phyloP scores from a whole-genome alignment of 1,284 basidiomycete genomes.

The Xerocomus tenax region DNA sequence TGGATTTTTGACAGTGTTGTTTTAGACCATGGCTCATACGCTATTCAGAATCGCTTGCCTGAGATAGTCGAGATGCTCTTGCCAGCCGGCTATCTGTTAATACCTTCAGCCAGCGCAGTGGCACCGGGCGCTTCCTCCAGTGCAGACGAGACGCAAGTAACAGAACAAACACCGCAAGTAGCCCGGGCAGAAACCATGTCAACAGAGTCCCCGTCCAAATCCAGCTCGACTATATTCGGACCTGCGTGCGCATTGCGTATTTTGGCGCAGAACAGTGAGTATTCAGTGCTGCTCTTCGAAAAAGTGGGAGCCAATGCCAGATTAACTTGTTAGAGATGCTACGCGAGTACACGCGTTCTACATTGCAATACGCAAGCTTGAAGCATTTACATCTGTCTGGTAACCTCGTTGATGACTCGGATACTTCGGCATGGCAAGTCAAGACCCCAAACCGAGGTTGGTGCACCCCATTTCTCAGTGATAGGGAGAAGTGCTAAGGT shows the following conservation, averaged over 20 bases:
- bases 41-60: not conserved
- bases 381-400: constrained; percentile 15
- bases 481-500: not conserved
- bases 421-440: constrained; percentile 13
- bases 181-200: not conserved
- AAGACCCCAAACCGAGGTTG: constrained; percentile 18
- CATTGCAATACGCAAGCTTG: constrained; percentile 2
- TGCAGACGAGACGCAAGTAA: not conserved
- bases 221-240: not conserved
- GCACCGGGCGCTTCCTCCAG: not conserved
- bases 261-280: not conserved
- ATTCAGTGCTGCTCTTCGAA: not conserved
- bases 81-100: not conserved
- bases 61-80: constrained; percentile 21
- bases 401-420: constrained; percentile 11
- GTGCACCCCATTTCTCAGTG: not conserved
- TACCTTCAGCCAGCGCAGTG: not conserved
- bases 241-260: not conserved
- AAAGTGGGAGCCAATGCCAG: not conserved
- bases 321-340: not conserved
- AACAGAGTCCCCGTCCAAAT: not conserved
- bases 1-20: not conserved
- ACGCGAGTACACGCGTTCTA: not conserved
- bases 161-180: not conserved
- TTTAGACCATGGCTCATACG: not conserved